These are phyloP conservation scores for Suhomyces kilbournensis DNA, from an alignment of 805 yeast species.

Conservation along the genomic window DNA sequence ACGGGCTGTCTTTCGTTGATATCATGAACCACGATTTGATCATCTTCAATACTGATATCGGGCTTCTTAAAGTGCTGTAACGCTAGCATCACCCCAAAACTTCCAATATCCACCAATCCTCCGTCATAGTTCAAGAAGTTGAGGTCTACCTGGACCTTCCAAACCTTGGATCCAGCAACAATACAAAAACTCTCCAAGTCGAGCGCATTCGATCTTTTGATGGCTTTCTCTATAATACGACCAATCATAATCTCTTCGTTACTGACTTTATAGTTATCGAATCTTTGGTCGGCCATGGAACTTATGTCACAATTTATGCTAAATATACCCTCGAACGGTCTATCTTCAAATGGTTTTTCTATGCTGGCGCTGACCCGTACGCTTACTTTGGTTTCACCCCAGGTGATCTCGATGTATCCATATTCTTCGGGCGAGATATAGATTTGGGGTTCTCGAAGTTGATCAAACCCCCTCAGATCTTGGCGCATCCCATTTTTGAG, in stretches of 20 bases:
- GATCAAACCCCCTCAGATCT: constrained; percentile 65
- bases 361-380: constrained; percentile 76
- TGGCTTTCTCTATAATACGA: constrained; percentile 85
- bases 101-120: constrained; percentile 84
- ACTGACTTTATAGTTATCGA: constrained; percentile 70
- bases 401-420: constrained; percentile 74
- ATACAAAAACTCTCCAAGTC: constrained; percentile 91
- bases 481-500: constrained; percentile 60
- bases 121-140: constrained; percentile 91
- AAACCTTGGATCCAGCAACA: constrained; percentile 84
- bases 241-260: constrained; percentile 79
- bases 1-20: constrained; percentile 82
- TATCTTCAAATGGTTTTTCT: constrained; percentile 76
- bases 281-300: constrained; percentile 85
- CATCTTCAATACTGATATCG: constrained; percentile 64
- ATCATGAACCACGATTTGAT: constrained; percentile 64
- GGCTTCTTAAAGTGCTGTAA: constrained; percentile 80
- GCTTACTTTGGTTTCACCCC: constrained; percentile 72
- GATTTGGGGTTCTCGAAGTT: constrained; percentile 65
- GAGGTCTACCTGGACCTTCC: constrained; percentile 88
- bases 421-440: constrained; percentile 60
- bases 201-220: constrained; percentile 83
- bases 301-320: constrained; percentile 80
- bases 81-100: constrained; percentile 87
- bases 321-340: constrained; percentile 92